Evolutionary conservation across 169 alveolate genomes (phyloP), one percentile per base, ranked within the genome.

Genomic region (Hammondia hammondi): DNA sequence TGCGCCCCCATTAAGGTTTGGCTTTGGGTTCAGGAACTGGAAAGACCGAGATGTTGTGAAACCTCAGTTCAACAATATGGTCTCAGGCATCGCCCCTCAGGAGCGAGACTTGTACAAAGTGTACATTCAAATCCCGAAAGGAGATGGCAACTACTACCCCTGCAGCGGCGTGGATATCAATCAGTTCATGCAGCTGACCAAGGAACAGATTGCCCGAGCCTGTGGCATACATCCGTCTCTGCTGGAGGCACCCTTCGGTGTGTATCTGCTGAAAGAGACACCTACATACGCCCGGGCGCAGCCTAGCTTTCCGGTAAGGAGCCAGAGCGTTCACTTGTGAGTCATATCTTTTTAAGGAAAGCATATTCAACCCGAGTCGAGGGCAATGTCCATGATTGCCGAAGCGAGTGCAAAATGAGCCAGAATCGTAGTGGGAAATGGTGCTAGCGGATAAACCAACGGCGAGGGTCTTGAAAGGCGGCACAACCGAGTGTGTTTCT

Each of bases 211-310:
- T 32, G 88, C 88, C 17, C 67, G 29, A n/a, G 88, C 88, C 10
- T 81, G 88, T 56, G 61, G 61, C 88, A 10, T 81, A 9, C 57
- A 81, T 17, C 67, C 88, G 1, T 27, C 67, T n/a, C 61, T 81
- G 45, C 61, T 81, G 24, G 52, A 21, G n/a, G 52, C 88, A 0
- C 88, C 88, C 57, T 81, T 81, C 56, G 88, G 88, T 7, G 88
- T 81, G 61, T 81, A 81, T 56, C 88, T 81, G 24, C 14, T 81
- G 67, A 37, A 81, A 81, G 88, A 35, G 61, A 81, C 67, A 17
- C 88, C 88, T 3, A 81, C 67, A 21, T 81, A 81, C 88, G 88
- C 61, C 48, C 45, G 57, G 17, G 56, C 24, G n/a, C 88, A 81
- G 56, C 14, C 88, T 0, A 21, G 35, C n/a, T 81, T 81, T n/a